A percentile compares a stretch with the other conserved stretches of the same genome.
These are phyloP conservation scores for Lentithecium fluviatile DNA, from an alignment of 495 filamentous ascomycete genomes.

Conservation along the genomic window DNA sequence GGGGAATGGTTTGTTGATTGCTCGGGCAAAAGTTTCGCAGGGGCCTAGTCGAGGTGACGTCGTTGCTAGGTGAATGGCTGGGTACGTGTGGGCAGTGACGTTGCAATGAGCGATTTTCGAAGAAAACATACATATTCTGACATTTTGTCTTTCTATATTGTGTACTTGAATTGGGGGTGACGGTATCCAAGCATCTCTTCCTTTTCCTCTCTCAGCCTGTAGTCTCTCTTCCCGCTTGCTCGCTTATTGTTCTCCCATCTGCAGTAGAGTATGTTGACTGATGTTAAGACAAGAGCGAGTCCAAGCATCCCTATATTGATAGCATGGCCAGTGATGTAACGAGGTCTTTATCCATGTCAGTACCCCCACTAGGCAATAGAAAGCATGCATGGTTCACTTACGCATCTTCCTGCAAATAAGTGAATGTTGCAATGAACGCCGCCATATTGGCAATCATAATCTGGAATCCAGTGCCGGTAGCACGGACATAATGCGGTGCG, in stretches of 20 bases:
- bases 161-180: slow-evolving; percentile 52
- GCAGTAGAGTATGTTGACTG: slow-evolving; percentile 45
- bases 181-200: slow-evolving; percentile 45
- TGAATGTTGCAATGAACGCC: slow-evolving; percentile 55
- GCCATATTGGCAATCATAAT: slow-evolving; percentile 51
- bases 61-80: no score
- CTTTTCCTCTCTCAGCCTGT: slow-evolving; percentile 42
- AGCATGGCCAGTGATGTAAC: slow-evolving; percentile 49
- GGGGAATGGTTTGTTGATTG: no score
- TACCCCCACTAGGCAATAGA: slow-evolving; percentile 1
- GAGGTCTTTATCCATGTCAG: slow-evolving; percentile 40
- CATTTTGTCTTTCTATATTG: no score
- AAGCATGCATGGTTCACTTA: slow-evolving; percentile 31
- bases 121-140: no score
- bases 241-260: slow-evolving; percentile 51
- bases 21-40: no score
- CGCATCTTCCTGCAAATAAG: slow-evolving; percentile 50
- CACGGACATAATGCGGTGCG: slow-evolving; percentile 55
- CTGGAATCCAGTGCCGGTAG: slow-evolving; percentile 49
- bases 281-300: slow-evolving; percentile 43
- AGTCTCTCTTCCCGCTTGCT: slow-evolving; percentile 46
- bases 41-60: no score
- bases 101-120: no score
- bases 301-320: slow-evolving; percentile 50
- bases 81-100: no score